These are phyloP conservation scores for Cryomyces antarcticus DNA, from an alignment of 495 filamentous ascomycete genomes.

Conservation along the genomic window DNA sequence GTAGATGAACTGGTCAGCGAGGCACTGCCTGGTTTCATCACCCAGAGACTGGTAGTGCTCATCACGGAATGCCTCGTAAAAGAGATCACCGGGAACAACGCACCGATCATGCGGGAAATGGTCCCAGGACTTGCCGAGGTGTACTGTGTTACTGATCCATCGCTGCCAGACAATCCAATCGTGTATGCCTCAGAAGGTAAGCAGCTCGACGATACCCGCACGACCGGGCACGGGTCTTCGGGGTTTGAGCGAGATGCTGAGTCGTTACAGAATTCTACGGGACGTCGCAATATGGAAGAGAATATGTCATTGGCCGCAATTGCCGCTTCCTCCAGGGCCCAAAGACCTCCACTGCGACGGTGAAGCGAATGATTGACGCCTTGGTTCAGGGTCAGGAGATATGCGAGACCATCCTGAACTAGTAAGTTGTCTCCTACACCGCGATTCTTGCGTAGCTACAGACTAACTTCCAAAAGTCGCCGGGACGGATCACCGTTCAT, in stretches of 20 bases:
- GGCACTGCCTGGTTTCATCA: slow-evolving; percentile 17
- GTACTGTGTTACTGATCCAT: slow-evolving; percentile 19
- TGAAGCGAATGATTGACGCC: slow-evolving; percentile 35
- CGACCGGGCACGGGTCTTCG: neutral
- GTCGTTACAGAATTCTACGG: slow-evolving; percentile 28
- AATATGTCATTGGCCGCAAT: slow-evolving; percentile 37
- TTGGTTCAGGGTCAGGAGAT: slow-evolving; percentile 37
- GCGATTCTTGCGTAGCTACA: neutral
- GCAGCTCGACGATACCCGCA: neutral
- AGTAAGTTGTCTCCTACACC: slow-evolving; percentile 9
- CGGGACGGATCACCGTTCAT: slow-evolving; percentile 48
- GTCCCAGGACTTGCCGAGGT: slow-evolving; percentile 19
- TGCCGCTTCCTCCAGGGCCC: slow-evolving; percentile 46
- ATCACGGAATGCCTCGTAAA: slow-evolving; percentile 20
- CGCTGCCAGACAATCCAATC: slow-evolving; percentile 17
- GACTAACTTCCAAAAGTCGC: slow-evolving; percentile 19
- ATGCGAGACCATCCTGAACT: slow-evolving; percentile 49
- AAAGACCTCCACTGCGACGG: slow-evolving; percentile 29
- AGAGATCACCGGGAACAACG: slow-evolving; percentile 17
- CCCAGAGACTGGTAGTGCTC: slow-evolving; percentile 12
- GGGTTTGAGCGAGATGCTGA: neutral
- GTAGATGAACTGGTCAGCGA: slow-evolving; percentile 16
- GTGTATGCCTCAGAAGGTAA: slow-evolving; percentile 19
- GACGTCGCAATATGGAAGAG: slow-evolving; percentile 39
- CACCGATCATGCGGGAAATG: slow-evolving; percentile 18